Conservation (phyloP, 495 filamentous ascomycete species). For the Durotheca rogersii region DNA sequence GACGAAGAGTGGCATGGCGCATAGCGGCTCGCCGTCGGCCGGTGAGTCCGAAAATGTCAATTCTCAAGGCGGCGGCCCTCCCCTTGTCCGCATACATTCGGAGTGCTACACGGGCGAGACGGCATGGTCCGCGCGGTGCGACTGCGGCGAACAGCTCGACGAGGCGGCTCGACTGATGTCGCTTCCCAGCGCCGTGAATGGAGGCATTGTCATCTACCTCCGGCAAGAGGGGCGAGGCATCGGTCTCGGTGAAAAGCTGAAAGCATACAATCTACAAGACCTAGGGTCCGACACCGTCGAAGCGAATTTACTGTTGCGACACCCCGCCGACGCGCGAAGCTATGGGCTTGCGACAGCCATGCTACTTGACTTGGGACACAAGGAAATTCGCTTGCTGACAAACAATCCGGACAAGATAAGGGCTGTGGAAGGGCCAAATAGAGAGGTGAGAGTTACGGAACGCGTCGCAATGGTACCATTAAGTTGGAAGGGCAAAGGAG, state of each 20-base stretch:
- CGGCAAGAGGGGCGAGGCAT: slow-evolving; percentile 96
- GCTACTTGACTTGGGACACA: slow-evolving; percentile 76
- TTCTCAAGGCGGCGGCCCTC: slow-evolving; percentile 34
- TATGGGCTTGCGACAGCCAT: slow-evolving; percentile 96
- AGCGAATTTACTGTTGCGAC: slow-evolving; percentile 85
- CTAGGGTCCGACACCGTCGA: slow-evolving; percentile 94
- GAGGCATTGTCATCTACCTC: slow-evolving; percentile 92
- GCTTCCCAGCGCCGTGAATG: slow-evolving; percentile 62
- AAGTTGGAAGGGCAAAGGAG: slow-evolving; percentile 83
- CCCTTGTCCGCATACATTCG: slow-evolving; percentile 91
- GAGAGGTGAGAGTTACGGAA: slow-evolving; percentile 85
- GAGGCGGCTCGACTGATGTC: slow-evolving; percentile 95
- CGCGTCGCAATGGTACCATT: slow-evolving; percentile 94
- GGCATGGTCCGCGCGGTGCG: slow-evolving; percentile 94
- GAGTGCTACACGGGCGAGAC: slow-evolving; percentile 99
- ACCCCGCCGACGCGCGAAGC: slow-evolving; percentile 90
- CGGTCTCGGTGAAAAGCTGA: slow-evolving; percentile 90
- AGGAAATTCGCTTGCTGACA: slow-evolving; percentile 82
- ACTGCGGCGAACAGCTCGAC: slow-evolving; percentile 97
- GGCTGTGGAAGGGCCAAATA: slow-evolving; percentile 86
- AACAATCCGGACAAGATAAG: slow-evolving; percentile 98
- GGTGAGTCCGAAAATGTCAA: slow-evolving; percentile 18
- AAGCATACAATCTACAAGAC: slow-evolving; percentile 97
- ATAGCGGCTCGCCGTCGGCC: slow-evolving; percentile 5
- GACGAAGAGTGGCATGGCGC: slow-evolving; percentile 60